Conservation (phyloP, 1,284 basidiomycete genomes). For the Testicularia cyperi region DNA sequence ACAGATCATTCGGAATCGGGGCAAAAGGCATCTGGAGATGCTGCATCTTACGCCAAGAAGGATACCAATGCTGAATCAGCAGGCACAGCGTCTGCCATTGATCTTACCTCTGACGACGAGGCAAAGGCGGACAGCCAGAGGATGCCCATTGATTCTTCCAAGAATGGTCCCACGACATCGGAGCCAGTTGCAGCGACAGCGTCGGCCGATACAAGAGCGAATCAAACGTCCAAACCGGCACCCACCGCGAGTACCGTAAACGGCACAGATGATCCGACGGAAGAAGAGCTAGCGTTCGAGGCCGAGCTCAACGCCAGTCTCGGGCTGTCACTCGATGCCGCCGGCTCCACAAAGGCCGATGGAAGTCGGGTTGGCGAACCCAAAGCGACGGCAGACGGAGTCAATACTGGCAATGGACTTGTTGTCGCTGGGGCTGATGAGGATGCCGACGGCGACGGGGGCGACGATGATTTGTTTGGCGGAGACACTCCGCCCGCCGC, state of each 20-base stretch:
- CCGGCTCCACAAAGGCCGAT: conserved; percentile 14
- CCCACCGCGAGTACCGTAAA: background rate
- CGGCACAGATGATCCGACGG: conserved; percentile 20
- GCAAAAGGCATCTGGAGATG: too few relatives aligned
- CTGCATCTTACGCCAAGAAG: too few relatives aligned
- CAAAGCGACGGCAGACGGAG: conserved; percentile 2
- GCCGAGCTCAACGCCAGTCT: conserved; percentile 42
- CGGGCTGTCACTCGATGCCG: conserved; percentile 26
- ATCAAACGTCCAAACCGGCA: background rate
- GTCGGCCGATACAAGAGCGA: too few relatives aligned
- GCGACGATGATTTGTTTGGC: conserved; percentile 33
- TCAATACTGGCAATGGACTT: conserved; percentile 10
- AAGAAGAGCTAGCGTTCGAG: conserved; percentile 46
- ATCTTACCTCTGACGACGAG: too few relatives aligned
- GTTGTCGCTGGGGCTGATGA: conserved; percentile 30
- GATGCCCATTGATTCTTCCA: too few relatives aligned
- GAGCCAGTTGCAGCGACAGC: too few relatives aligned
- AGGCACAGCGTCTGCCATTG: too few relatives aligned
- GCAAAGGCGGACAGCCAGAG: too few relatives aligned
- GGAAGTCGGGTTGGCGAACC: conserved; percentile 5
- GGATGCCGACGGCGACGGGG: conserved; percentile 14
- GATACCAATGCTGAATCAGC: too few relatives aligned
- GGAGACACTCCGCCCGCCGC: conserved; percentile 25
- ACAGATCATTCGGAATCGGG: too few relatives aligned
- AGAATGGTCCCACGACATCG: too few relatives aligned